phyloP scores from a whole-genome alignment of 148 eudicot species.

The Vaccinium macrocarpon region DNA sequence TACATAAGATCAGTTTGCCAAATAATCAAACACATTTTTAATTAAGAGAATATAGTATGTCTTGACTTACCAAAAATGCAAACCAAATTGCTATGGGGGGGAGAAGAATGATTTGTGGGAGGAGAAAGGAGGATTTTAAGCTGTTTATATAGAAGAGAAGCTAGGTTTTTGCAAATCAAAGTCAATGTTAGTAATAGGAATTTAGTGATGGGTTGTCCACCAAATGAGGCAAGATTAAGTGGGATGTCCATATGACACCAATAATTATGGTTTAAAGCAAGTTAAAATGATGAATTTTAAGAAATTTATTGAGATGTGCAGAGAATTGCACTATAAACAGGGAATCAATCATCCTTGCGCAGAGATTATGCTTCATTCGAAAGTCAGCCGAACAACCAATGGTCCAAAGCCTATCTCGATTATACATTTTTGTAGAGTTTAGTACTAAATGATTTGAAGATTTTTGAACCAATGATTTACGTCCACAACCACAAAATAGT shows the following conservation, averaged over 20 bases:
- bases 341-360: background rate
- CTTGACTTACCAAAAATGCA: background rate
- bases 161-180: background rate
- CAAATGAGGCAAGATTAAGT: slow-evolving; percentile 28
- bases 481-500: background rate
- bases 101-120: background rate
- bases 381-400: background rate
- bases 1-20: background rate
- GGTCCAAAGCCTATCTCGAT: background rate
- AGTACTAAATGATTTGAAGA: background rate
- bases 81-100: background rate
- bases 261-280: background rate
- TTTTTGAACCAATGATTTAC: background rate
- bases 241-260: slow-evolving; percentile 14
- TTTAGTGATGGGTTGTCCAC: slow-evolving; percentile 18
- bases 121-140: background rate
- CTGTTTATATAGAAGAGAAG: background rate
- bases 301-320: background rate
- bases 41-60: background rate
- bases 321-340: background rate
- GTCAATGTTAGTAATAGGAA: background rate
- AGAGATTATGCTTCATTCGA: background rate
- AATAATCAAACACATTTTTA: background rate
- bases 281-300: background rate
- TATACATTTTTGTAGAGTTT: background rate